phyloP scores from a whole-genome alignment of 2,329 filamentous ascomycete genomes.

The Coniochaeta sp. region DNA sequence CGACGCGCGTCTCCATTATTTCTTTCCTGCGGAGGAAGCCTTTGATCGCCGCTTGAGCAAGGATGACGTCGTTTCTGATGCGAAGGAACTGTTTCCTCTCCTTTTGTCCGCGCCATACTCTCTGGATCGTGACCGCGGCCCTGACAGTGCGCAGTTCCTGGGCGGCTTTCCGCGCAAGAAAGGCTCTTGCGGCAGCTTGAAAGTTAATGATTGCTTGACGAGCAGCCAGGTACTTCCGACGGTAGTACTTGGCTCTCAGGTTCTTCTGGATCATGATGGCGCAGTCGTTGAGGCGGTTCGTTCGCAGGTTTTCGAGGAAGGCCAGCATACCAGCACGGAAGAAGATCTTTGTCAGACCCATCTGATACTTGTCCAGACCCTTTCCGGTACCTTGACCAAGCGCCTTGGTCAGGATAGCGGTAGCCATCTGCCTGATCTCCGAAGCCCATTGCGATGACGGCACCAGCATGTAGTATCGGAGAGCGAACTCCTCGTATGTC shows the following conservation, averaged over 20 bases:
- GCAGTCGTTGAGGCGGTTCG: slow-evolving; percentile 82
- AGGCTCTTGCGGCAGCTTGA: slow-evolving; percentile 72
- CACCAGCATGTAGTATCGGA: slow-evolving; percentile 97
- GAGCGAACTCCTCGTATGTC: slow-evolving; percentile 97
- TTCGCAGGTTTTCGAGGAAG: slow-evolving; percentile 90
- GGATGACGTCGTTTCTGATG: slow-evolving; percentile 76
- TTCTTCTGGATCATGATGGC: slow-evolving; percentile 99
- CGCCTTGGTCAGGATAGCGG: slow-evolving; percentile 83
- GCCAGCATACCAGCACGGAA: slow-evolving; percentile 99
- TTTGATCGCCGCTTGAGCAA: slow-evolving; percentile 85
- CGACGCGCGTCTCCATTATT: slow-evolving; percentile 88
- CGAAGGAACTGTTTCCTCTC: slow-evolving; percentile 73
- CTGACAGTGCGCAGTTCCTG: slow-evolving; percentile 76
- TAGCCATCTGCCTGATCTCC: slow-evolving; percentile 90
- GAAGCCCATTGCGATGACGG: slow-evolving; percentile 85
- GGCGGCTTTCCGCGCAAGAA: slow-evolving; percentile 68
- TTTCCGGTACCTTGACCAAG: slow-evolving; percentile 70
- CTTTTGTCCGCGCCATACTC: slow-evolving; percentile 89
- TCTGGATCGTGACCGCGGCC: slow-evolving; percentile 89
- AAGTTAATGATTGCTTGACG: slow-evolving; percentile 72
- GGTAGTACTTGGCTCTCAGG: slow-evolving; percentile 88
- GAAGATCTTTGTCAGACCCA: slow-evolving; percentile 97
- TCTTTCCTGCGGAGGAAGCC: slow-evolving; percentile 85
- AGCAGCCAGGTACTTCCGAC: slow-evolving; percentile 82
- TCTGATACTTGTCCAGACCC: slow-evolving; percentile 87